Conservation (phyloP, 129 eudicot genomes). For the Smallanthus sonchifolius region DNA sequence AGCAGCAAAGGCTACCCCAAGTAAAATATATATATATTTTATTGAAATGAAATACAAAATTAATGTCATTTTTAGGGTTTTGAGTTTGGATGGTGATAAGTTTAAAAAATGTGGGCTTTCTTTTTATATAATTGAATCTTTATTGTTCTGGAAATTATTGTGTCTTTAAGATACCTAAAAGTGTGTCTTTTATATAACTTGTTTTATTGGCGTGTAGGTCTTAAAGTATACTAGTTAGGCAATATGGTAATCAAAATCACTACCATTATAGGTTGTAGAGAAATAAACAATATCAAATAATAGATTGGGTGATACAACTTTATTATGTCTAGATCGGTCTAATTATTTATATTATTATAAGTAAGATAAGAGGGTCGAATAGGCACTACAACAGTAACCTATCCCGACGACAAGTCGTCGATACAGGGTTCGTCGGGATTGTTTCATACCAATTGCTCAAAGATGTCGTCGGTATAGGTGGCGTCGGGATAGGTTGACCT, state of each 20-base stretch:
- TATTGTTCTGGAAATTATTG: conserved; percentile 12
- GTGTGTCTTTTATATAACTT: conserved; percentile 12
- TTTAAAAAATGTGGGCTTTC: conserved; percentile 4
- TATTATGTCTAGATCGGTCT: background rate
- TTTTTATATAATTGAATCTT: background rate
- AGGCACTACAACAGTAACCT: too few relatives aligned
- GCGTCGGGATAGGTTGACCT: too few relatives aligned
- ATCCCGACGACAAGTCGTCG: too few relatives aligned
- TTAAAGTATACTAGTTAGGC: conserved; percentile 14
- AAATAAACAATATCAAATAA: background rate
- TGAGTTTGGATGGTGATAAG: conserved; percentile 4
- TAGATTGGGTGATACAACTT: background rate
- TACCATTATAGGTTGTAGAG: background rate
- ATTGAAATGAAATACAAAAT: conserved; percentile 2
- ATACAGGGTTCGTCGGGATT: too few relatives aligned
- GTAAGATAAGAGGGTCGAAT: too few relatives aligned
- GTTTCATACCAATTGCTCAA: too few relatives aligned
- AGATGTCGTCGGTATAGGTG: too few relatives aligned
- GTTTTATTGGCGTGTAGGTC: background rate
- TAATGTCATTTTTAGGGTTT: background rate
- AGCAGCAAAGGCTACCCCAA: conserved; percentile 6
- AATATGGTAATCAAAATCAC: conserved; percentile 4
- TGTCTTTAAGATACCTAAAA: conserved; percentile 7
- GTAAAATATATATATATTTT: conserved; percentile 1
- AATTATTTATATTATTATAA: background rate